Conservation (phyloP, 441 rosid species). For the Gossypium trilobum region DNA sequence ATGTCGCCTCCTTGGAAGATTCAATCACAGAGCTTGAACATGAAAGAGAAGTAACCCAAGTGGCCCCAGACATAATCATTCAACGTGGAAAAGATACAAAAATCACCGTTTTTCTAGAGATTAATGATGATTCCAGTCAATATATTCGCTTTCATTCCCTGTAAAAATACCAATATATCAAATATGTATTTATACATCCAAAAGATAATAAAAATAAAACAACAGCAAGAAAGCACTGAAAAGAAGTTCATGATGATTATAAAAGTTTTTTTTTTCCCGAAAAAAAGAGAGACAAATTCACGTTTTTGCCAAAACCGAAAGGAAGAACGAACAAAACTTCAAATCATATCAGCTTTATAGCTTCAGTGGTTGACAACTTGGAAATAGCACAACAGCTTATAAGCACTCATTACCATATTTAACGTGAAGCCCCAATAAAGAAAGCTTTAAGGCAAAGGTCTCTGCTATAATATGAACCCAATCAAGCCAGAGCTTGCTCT, state of each 20-base stretch:
- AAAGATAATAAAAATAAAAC: not conserved
- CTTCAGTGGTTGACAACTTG: not conserved
- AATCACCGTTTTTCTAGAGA: not conserved
- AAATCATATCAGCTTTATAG: not conserved
- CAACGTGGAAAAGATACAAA: not conserved
- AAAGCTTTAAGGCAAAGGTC: not conserved
- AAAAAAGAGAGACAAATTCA: not conserved
- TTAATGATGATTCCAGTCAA: not conserved
- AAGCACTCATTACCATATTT: not conserved
- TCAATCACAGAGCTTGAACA: constrained; percentile 40
- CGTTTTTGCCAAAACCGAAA: not conserved
- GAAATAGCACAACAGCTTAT: not conserved
- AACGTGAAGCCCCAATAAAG: not conserved
- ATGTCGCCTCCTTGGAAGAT: constrained; percentile 24
- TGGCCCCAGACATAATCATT: constrained; percentile 20
- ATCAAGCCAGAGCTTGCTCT: not conserved
- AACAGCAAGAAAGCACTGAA: not conserved
- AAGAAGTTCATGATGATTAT: not conserved
- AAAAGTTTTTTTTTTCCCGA: not conserved
- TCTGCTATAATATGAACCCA: not conserved
- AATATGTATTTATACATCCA: not conserved
- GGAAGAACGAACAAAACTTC: not conserved
- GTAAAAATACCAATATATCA: not conserved
- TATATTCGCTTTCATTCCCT: not conserved
- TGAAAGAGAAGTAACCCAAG: constrained; percentile 49